phyloP scores from a whole-genome alignment of 345 rosid species.

The Aquilaria malaccensis region DNA sequence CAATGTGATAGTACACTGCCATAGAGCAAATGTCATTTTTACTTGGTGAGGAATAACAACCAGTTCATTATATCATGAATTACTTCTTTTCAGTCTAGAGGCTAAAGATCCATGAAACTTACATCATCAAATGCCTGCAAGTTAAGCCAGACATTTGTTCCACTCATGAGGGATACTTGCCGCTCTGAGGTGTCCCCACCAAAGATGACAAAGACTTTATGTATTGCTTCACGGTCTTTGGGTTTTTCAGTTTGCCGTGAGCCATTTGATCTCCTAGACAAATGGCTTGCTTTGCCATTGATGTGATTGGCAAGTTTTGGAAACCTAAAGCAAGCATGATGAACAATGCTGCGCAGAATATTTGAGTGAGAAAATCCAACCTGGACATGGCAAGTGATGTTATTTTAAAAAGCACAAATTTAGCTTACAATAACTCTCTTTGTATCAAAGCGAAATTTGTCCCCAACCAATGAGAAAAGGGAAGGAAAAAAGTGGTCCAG shows the following conservation, averaged over 20 bases:
- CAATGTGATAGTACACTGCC: too few species aligned
- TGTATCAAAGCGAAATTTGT: too few species aligned
- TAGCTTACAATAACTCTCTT: too few species aligned
- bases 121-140: slow-evolving; percentile 76
- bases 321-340: slow-evolving; percentile 74
- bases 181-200: slow-evolving; percentile 97
- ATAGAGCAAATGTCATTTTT: too few species aligned
- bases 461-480: too few species aligned
- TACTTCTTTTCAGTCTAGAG: too few species aligned
- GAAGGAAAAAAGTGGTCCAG: too few species aligned
- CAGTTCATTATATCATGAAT: too few species aligned
- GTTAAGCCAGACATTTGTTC: slow-evolving; percentile 94
- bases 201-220: slow-evolving; percentile 71
- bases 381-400: slow-evolving; percentile 29
- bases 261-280: slow-evolving; percentile 25
- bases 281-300: slow-evolving; percentile 27
- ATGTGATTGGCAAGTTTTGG: slow-evolving; percentile 45
- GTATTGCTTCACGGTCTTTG: slow-evolving; percentile 22
- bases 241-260: slow-evolving; percentile 19
- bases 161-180: slow-evolving; percentile 96
- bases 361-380: slow-evolving; percentile 96
- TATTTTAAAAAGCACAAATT: too few species aligned
- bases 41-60: too few species aligned
- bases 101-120: slow-evolving; percentile 25
- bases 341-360: slow-evolving; percentile 66